Evolutionary conservation across 805 yeast species (phyloP).

Genomic region (Ogataea salicorniae): DNA sequence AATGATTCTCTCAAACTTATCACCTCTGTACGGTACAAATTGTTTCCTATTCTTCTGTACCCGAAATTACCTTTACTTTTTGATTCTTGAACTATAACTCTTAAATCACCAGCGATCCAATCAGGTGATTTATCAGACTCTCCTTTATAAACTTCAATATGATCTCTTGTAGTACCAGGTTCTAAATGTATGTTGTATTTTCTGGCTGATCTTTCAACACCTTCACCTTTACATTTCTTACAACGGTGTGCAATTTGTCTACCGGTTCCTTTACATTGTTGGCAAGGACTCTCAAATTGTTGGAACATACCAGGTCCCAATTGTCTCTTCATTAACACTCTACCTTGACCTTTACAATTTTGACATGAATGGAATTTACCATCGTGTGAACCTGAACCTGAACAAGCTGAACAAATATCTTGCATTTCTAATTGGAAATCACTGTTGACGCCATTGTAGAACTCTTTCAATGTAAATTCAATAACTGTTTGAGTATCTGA

Average conservation of each 20-base stretch:
- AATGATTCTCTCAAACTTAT: constrained; percentile 67
- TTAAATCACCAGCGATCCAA: constrained; percentile 73
- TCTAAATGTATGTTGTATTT: constrained; percentile 55
- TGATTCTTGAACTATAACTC: constrained; percentile 56
- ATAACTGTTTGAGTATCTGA: constrained; percentile 50
- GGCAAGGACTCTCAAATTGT: constrained; percentile 75
- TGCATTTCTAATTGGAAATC: constrained; percentile 64
- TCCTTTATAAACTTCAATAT: constrained; percentile 55
- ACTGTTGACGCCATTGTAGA: constrained; percentile 61
- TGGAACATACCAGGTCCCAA: constrained; percentile 90
- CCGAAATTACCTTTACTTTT: constrained; percentile 58
- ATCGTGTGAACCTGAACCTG: constrained; percentile 83
- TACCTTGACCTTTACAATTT: constrained; percentile 74
- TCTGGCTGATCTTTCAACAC: constrained; percentile 53
- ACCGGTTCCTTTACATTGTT: constrained; percentile 77
- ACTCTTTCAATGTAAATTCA: constrained; percentile 54
- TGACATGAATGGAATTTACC: constrained; percentile 62
- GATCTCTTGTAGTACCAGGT: constrained; percentile 66
- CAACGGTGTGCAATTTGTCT: constrained; percentile 60
- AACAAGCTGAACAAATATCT: constrained; percentile 70
- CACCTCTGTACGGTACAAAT: constrained; percentile 78
- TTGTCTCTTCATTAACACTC: constrained; percentile 58
- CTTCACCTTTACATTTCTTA: constrained; percentile 62
- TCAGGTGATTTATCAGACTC: constrained; percentile 87
- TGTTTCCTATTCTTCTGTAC: constrained; percentile 70